A percentile compares a stretch with the other conserved stretches of the same genome.
Evolutionary conservation across 2,329 filamentous ascomycete species (phyloP).

Genomic region (Penicillium occitanis): DNA sequence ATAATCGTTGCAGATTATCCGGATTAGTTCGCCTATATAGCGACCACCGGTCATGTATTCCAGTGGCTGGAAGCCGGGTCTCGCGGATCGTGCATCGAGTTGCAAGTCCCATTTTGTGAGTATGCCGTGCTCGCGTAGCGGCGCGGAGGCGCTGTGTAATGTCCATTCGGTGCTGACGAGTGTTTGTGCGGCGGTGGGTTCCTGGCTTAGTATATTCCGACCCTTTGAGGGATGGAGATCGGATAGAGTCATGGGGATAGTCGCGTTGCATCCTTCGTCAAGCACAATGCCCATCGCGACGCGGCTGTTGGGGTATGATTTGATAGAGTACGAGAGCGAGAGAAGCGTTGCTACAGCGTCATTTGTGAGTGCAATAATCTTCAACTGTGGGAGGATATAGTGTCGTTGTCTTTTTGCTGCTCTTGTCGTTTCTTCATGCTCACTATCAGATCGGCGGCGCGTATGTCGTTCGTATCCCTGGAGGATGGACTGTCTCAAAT

Average conservation of each 20-base stretch:
- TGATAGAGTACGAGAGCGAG: slow-evolving; percentile 22
- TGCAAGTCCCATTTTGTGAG: slow-evolving; percentile 21
- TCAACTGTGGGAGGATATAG: slow-evolving; percentile 17
- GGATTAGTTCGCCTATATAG: slow-evolving; percentile 21
- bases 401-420: slow-evolving; percentile 18
- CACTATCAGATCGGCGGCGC: background rate
- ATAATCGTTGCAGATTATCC: slow-evolving; percentile 20
- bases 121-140: slow-evolving; percentile 16
- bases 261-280: slow-evolving; percentile 21
- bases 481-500: slow-evolving; percentile 20
- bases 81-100: slow-evolving; percentile 15
- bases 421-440: background rate
- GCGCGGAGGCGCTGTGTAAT: slow-evolving; percentile 15
- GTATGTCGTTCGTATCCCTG: slow-evolving; percentile 22
- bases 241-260: slow-evolving; percentile 21
- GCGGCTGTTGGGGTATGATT: slow-evolving; percentile 22
- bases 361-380: slow-evolving; percentile 21
- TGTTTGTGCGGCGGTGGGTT: slow-evolving; percentile 17
- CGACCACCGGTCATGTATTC: slow-evolving; percentile 22
- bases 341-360: slow-evolving; percentile 21
- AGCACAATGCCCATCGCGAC: slow-evolving; percentile 22
- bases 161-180: slow-evolving; percentile 23
- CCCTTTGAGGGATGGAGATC: slow-evolving; percentile 19
- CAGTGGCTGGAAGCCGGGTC: slow-evolving; percentile 19
- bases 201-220: slow-evolving; percentile 7